Evolutionary conservation across 306 rosid genomes (phyloP).

Genomic region (Medicago arabica): DNA sequence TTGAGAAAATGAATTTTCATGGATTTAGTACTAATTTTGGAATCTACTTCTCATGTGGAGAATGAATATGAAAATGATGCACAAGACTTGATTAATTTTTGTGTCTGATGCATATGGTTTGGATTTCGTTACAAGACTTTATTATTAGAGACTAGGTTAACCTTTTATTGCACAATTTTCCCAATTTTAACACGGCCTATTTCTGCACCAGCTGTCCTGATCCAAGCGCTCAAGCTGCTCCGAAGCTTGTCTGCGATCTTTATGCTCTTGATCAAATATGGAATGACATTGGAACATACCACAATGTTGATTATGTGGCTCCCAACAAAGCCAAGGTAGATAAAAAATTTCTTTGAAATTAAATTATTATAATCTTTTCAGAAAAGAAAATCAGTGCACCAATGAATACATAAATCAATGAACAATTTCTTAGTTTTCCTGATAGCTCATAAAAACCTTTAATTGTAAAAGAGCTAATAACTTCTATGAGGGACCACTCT

Average conservation of each 20-base stretch:
- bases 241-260: conserved; percentile 91
- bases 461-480: not conserved
- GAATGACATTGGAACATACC: conserved; percentile 98
- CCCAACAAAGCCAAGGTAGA: conserved; percentile 98
- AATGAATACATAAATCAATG: conserved; percentile 5
- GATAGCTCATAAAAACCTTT: not conserved
- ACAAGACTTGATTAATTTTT: no score
- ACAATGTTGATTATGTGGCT: conserved; percentile 93
- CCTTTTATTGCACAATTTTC: not conserved
- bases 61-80: no score
- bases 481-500: not conserved
- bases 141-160: no score
- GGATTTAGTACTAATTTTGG: no score
- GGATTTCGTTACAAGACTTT: no score
- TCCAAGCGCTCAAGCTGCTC: conserved; percentile 77
- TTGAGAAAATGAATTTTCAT: no score
- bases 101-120: no score
- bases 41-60: no score
- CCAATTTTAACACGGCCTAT: conserved; percentile 37
- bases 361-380: not conserved
- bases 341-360: conserved; percentile 7
- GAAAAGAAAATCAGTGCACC: not conserved
- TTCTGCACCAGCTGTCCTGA: conserved; percentile 73
- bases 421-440: conserved; percentile 25
- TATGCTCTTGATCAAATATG: conserved; percentile 93